Evolutionary conservation across 495 filamentous ascomycete species (phyloP).

Genomic region (Aeminium ludgeri): DNA sequence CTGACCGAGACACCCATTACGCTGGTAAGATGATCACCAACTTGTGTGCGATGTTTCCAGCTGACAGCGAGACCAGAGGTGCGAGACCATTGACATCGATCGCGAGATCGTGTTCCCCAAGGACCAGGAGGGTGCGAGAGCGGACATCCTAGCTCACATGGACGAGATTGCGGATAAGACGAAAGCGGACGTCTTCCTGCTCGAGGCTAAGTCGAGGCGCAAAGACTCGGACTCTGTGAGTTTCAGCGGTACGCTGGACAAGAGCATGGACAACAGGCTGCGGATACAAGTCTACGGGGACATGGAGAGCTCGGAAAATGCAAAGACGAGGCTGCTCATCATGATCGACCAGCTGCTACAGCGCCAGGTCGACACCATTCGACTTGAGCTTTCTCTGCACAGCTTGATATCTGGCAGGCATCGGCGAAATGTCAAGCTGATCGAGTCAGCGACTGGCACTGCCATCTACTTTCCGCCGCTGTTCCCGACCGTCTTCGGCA

Average conservation of each 20-base stretch:
- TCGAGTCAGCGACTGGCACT: slow-evolving; percentile 83
- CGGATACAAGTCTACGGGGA: slow-evolving; percentile 90
- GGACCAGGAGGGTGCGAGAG: slow-evolving; percentile 43
- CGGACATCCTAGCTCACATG: slow-evolving; percentile 64
- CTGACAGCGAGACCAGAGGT: slow-evolving; percentile 43
- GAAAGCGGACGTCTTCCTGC: slow-evolving; percentile 87
- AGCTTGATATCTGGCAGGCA: slow-evolving; percentile 78
- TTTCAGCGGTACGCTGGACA: slow-evolving; percentile 53
- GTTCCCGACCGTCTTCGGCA: slow-evolving; percentile 77
- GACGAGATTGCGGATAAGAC: slow-evolving; percentile 69
- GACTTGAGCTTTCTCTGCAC: slow-evolving; percentile 74
- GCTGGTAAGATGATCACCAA: slow-evolving; percentile 42
- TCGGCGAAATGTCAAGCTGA: slow-evolving; percentile 89
- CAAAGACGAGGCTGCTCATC: slow-evolving; percentile 87
- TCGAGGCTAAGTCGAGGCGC: slow-evolving; percentile 49
- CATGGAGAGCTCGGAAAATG: slow-evolving; percentile 86
- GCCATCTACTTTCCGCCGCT: slow-evolving; percentile 95
- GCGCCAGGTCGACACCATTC: slow-evolving; percentile 63
- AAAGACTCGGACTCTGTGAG: slow-evolving; percentile 34
- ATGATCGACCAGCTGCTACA: slow-evolving; percentile 91
- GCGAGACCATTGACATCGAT: slow-evolving; percentile 82
- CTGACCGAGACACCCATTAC: slow-evolving; percentile 75
- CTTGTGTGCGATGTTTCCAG: not conserved
- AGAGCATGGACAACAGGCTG: slow-evolving; percentile 59
- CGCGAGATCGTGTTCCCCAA: slow-evolving; percentile 67